Conservation (phyloP, 192 early-diverging fungal species). For the Chytriomyces hyalinus region DNA sequence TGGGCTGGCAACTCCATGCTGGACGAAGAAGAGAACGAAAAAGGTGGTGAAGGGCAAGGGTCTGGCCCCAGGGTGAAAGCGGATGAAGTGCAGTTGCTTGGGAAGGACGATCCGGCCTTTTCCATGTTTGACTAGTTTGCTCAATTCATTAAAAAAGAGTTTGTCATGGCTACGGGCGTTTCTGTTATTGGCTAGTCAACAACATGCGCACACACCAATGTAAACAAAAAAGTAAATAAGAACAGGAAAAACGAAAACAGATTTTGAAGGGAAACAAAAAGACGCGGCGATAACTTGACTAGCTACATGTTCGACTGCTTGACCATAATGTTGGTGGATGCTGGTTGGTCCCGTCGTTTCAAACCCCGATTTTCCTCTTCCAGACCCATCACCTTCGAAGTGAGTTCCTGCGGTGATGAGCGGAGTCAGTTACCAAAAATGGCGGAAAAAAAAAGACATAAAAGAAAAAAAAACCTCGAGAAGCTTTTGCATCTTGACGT, state of each 20-base stretch:
- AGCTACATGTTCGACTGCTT: slow-evolving; percentile 1
- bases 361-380: slow-evolving; percentile 48
- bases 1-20: slow-evolving; percentile 35
- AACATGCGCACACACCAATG: background rate
- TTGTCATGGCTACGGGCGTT: no score
- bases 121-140: slow-evolving; percentile 27
- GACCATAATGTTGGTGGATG: slow-evolving; percentile 1
- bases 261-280: no score
- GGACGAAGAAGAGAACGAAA: slow-evolving; percentile 4
- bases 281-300: background rate
- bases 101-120: slow-evolving; percentile 29
- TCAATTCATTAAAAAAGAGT: background rate
- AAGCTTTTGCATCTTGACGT: slow-evolving; percentile 65
- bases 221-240: background rate
- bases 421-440: background rate
- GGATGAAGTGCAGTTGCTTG: slow-evolving; percentile 18
- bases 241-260: no score
- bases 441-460: background rate
- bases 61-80: background rate
- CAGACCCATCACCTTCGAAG: slow-evolving; percentile 53
- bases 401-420: slow-evolving; percentile 44
- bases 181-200: background rate
- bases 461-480: slow-evolving; percentile 53
- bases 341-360: background rate
- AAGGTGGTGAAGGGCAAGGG: background rate